These are phyloP conservation scores for Gossypium australe DNA, from an alignment of 345 rosid genomes.

Conservation along the genomic window DNA sequence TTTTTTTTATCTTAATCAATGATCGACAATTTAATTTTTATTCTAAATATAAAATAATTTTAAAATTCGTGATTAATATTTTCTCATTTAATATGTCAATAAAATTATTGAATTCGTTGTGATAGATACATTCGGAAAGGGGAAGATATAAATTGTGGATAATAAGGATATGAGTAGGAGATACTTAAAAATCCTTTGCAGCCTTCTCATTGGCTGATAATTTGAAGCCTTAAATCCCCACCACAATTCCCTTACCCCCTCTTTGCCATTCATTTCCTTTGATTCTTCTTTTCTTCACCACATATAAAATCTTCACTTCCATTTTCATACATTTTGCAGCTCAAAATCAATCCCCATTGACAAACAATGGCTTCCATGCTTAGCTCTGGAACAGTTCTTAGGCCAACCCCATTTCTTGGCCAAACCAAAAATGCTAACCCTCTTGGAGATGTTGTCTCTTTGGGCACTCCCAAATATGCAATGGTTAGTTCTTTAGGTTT, in stretches of 20 bases:
- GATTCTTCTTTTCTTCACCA: constrained; percentile 12
- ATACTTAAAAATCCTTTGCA: constrained; percentile 56
- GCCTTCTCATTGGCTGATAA: constrained; percentile 52
- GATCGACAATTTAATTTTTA: fast-evolving
- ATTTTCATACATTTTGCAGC: constrained; percentile 8
- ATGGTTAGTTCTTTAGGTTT: constrained; percentile 40
- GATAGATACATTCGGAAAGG: no score
- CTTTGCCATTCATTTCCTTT: constrained; percentile 25
- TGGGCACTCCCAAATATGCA: constrained; percentile 60
- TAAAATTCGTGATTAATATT: fast-evolving
- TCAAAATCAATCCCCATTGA: background rate
- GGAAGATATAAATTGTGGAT: constrained; percentile 49
- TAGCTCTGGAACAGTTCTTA: constrained; percentile 59
- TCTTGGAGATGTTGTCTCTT: constrained; percentile 60
- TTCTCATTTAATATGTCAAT: no score
- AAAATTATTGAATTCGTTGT: fast-evolving
- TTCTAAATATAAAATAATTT: no score
- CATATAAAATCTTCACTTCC: constrained; percentile 15
- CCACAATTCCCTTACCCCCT: constrained; percentile 23
- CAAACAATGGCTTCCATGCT: constrained; percentile 47
- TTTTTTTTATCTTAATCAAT: no score
- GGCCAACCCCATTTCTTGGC: constrained; percentile 71
- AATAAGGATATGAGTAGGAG: constrained; percentile 51
- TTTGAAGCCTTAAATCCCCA: constrained; percentile 30
- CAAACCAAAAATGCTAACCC: constrained; percentile 55